These are phyloP conservation scores for Taphrina sp. DNA, from an alignment of 1,139 yeast genomes.

Conservation along the genomic window DNA sequence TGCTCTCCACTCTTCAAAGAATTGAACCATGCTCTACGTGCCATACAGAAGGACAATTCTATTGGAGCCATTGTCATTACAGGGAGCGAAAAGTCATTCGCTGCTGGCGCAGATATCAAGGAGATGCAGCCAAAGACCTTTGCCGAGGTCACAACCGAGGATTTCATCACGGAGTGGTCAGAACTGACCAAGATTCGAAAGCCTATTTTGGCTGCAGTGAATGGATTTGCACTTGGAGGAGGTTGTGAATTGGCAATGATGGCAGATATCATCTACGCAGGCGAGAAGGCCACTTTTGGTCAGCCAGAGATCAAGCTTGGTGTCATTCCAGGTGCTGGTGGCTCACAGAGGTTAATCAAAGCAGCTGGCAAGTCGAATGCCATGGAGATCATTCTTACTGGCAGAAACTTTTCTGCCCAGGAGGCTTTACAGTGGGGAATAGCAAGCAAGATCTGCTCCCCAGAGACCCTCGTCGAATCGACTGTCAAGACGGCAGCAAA, in stretches of 20 bases:
- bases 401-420: conserved; percentile 49
- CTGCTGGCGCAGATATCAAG: conserved; percentile 58
- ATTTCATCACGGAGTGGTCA: conserved; percentile 48
- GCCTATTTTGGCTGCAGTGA: conserved; percentile 55
- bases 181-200: conserved; percentile 45
- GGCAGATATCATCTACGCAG: conserved; percentile 54
- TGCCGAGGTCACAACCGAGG: conserved; percentile 45
- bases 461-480: conserved; percentile 48
- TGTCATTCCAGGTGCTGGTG: conserved; percentile 57
- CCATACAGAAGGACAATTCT: conserved; percentile 47
- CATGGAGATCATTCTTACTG: conserved; percentile 53
- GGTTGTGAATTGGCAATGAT: conserved; percentile 58
- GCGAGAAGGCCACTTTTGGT: conserved; percentile 53
- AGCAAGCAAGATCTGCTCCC: conserved; percentile 49
- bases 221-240: conserved; percentile 56
- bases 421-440: conserved; percentile 54
- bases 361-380: conserved; percentile 54
- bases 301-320: conserved; percentile 58
- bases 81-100: conserved; percentile 52
- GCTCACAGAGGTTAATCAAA: conserved; percentile 52
- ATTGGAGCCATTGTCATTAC: conserved; percentile 53
- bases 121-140: conserved; percentile 50
- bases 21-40: conserved; percentile 47
- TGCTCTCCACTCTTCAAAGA: conserved; percentile 52
- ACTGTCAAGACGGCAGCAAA: conserved; percentile 51